Evolutionary conservation across 352 stramenopile genomes (phyloP), one percentile per base, ranked within the genome.

Genomic region (Aphanomyces astaci): DNA sequence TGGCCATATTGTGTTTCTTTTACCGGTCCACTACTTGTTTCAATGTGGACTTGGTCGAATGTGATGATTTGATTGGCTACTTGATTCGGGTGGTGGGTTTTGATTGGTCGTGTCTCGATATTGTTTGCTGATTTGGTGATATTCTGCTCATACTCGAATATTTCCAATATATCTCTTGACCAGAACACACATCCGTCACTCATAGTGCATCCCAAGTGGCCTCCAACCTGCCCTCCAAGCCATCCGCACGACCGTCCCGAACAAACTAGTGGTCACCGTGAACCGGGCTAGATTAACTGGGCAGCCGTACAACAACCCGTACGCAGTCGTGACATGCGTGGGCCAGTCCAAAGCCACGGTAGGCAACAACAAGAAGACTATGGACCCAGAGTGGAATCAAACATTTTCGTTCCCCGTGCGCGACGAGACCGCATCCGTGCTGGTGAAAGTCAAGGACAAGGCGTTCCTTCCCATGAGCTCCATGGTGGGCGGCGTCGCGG

Each of bases 311-410:
- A 92, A 94, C 71, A 95, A 94, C 56, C 87, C 87, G 49, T 94
- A 89, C 52, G 84, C 86, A 1, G 76, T 93, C 10, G 74, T 94
- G 31, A 74, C 85, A 31, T 95, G 87, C 22, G 82, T 89, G 0
- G 81, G 85, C 0, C 87, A 95, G 71, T 94, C 94, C 76, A 94
- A 92, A 32, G 87, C 94, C 66, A 95, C 87, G 0, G 82, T 90
- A 13, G 85, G 85, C 28, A 94, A 84, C 60, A 84, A 95, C 72
- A 90, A 90, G 51, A 86, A 94, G 68, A 95, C 85, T 45, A 95
- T 95, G 87, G 86, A 95, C 27, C 87, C 87, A 0, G 87, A 95
- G 71, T 95, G 87, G 87, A 95, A 95, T 64, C 87, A 95, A 56
- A 94, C 87, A 0, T 95, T 95, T 55, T 93, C 85, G 7, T 95